Percentiles rank a stretch among this genome's conserved stretches.
These are phyloP conservation scores for Arabidopsis arenosa DNA, from an alignment of 345 rosid species.

Conservation along the genomic window DNA sequence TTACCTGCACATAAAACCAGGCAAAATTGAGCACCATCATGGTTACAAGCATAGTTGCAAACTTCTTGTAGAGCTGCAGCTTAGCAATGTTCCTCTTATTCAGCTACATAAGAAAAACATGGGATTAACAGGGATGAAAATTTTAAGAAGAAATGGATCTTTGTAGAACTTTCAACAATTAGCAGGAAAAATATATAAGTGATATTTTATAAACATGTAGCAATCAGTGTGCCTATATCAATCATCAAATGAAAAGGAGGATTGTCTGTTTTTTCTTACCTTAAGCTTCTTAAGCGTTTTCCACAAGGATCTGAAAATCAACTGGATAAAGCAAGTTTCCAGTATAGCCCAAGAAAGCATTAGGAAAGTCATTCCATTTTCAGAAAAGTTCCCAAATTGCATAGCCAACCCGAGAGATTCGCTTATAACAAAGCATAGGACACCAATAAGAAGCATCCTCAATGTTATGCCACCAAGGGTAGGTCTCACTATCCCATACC, in stretches of 20 bases:
- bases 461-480: constrained; percentile 73
- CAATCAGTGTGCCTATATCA: neutral
- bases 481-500: constrained; percentile 78
- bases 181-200: neutral
- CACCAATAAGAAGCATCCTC: constrained; percentile 66
- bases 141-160: neutral
- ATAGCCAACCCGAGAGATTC: constrained; percentile 63
- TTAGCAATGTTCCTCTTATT: constrained; percentile 77
- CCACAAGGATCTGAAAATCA: constrained; percentile 81
- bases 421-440: constrained; percentile 60
- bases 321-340: constrained; percentile 71
- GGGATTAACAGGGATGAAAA: neutral
- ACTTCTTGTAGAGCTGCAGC: constrained; percentile 74
- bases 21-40: constrained; percentile 74
- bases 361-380: constrained; percentile 60
- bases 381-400: constrained; percentile 46
- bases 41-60: constrained; percentile 72
- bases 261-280: constrained; percentile 47
- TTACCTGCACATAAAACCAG: constrained; percentile 89
- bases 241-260: neutral
- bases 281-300: constrained; percentile 85
- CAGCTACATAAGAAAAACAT: constrained; percentile 36
- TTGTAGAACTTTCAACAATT: constrained; percentile 6
- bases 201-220: neutral
- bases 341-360: constrained; percentile 67